Percentiles rank a stretch among this genome's conserved stretches.
Evolutionary conservation across 768 basidiomycete genomes (phyloP).

Genomic region (Trichaptum fuscoviolaceum): DNA sequence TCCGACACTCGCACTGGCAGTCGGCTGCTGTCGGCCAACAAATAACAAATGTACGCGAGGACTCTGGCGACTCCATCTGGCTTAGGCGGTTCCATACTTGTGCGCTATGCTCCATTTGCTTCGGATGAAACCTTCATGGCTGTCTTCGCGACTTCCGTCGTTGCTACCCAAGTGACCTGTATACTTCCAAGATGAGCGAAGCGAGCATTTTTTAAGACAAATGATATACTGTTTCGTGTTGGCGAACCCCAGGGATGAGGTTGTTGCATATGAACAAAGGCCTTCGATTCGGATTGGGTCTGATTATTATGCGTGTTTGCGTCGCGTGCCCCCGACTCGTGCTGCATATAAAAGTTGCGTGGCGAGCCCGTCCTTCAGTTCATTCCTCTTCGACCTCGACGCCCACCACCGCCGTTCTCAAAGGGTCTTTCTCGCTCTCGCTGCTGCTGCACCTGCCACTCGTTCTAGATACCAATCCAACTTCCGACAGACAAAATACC

Average conservation of each 20-base stretch:
- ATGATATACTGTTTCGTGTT: background rate
- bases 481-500: background rate
- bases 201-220: background rate
- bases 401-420: background rate
- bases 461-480: background rate
- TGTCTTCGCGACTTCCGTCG: background rate
- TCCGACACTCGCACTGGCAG: background rate
- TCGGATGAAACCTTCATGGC: background rate
- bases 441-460: background rate
- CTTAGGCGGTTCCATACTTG: background rate
- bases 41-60: background rate
- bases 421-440: background rate
- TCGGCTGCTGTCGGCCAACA: background rate
- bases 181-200: background rate
- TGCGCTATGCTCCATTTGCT: background rate
- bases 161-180: background rate
- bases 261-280: background rate
- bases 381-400: background rate
- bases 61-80: background rate
- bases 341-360: background rate
- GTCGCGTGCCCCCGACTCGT: background rate
- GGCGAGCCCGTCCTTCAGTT: background rate
- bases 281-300: background rate
- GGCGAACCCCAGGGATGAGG: background rate
- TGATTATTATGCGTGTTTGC: background rate